Evolutionary conservation across 257 asterid genomes (phyloP), one percentile per base, ranked within the genome.

Genomic region (Voacanga thouarsii): DNA sequence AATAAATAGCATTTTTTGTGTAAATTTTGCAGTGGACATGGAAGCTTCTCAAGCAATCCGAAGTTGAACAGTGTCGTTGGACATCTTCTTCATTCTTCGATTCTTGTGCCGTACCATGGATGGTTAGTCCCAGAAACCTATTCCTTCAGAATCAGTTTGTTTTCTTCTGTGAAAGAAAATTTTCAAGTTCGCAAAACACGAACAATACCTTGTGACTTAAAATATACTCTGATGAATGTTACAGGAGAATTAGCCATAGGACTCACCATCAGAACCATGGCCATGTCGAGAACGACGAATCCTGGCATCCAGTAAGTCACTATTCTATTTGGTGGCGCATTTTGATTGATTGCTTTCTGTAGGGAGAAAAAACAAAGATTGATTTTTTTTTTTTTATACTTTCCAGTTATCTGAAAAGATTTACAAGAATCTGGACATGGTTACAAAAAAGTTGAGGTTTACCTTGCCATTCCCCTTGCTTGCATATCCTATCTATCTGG

Each of bases 261-360:
- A 94, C 97, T 77, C 99, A 94, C 79, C 98, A 94, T 87, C 99
- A 92, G 84, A 91, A 94, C 84, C 99, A 94, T 87, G 99, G 99
- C 2, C 97, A 94, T 82, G 99, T 92, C 69, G 99, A 94, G 84
- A 92, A 94, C 9, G 99, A 92, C 57, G 99, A 94, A 80, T 94
- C 98, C 3, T 91, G 97, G 99, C 96, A 91, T 65, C 97, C 99
- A 7, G 97, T 91, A 83, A 82, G 92, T 80, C 78, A 75, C 65
- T 57, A 5, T 69, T 51, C 47, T 74, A 16, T 60, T 50, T 49
- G 72, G 24, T 7, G 23, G 26, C 50, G 7, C 19, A 33, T 28
- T 15, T 50, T 72, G 33, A 10, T 33, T 51, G 41, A 11, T 59
- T 57, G 30, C 49, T 66, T 43, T 44, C 41, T 28, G 30, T 41